Base-by-base conservation (phyloP, 1,284 basidiomycete species). In the Veloporphyrellus conicus region DNA sequence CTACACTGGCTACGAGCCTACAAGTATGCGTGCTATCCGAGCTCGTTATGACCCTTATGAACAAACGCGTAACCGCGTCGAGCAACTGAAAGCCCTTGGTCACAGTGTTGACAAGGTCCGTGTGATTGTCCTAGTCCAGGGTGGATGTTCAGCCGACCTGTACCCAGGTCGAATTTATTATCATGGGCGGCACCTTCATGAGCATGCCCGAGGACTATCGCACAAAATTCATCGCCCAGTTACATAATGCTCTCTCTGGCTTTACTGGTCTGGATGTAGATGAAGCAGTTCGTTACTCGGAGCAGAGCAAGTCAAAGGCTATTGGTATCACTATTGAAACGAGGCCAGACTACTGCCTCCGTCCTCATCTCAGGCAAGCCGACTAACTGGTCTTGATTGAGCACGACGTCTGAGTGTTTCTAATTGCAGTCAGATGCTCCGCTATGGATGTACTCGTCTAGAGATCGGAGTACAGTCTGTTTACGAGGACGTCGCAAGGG, bases 121-220 rank as follows among this genome's bases (percentile, higher is more conserved):
- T 45, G 2, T 47, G 44, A 68, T 48, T 25, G 15, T 10, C 15
- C 11, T 16, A 25, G 33, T 31, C 22, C 19, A 18, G 11, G 27
- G 12, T 42, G 3, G 12, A 32, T 6, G 22, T 28, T 27, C 36
- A 33, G 16, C 15, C 31, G 25, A 48, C 16, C 23, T 6, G 49
- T n/a, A 16, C 18, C 15, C 55, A 91, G 88, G 89, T 99, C 40
- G 95, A 99, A 66, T 98, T 98, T 64, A 99, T 99, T 56, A 78
- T 99, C 59, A 99, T 99, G 95, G 96, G 95, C 28, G 95, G 95
- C 38, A 99, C 95, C 4, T 99, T 99, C 70, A 97, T 99, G 94
- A 96, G 92, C 59, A 93, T 98, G 83, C 87, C 94, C 19, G 93
- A 98, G 68, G 90, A 93, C 37, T 99, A 99, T 66, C 81, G 95